Evolutionary conservation across 176 grass and related monocot genomes (phyloP).

Genomic region (Paspalum notatum): DNA sequence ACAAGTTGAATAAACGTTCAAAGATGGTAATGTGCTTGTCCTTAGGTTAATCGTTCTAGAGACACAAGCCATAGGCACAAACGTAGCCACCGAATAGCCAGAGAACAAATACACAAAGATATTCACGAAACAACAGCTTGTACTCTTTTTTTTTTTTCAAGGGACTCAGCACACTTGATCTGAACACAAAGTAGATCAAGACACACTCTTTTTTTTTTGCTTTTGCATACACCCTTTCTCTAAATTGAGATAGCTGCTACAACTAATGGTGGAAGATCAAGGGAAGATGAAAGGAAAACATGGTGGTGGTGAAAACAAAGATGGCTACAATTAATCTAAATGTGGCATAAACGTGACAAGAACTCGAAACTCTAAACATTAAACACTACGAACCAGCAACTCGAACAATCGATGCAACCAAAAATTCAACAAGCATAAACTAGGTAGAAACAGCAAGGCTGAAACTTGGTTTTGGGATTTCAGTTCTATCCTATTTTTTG

Average conservation of each 20-base stretch:
- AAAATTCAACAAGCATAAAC: not conserved
- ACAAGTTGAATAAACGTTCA: not conserved
- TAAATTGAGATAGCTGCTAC: no score
- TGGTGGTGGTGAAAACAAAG: not conserved
- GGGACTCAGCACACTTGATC: no score
- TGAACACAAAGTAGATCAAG: not conserved
- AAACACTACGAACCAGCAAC: not conserved
- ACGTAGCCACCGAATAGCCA: no score
- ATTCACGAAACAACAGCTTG: no score
- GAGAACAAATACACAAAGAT: no score
- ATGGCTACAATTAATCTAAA: not conserved
- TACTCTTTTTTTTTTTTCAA: not conserved
- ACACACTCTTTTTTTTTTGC: no score
- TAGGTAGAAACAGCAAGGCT: not conserved
- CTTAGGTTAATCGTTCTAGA: not conserved
- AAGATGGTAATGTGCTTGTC: not conserved
- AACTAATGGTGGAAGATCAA: no score
- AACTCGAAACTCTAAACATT: not conserved
- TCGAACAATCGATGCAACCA: not conserved
- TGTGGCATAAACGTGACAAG: not conserved
- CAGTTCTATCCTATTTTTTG: not conserved
- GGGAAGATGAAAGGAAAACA: not conserved
- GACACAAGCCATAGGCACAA: no score
- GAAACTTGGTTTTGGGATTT: not conserved
- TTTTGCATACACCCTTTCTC: not conserved